These are phyloP conservation scores for Leptodontidium sp. DNA, from an alignment of 2,329 filamentous ascomycete species.

Conservation along the genomic window DNA sequence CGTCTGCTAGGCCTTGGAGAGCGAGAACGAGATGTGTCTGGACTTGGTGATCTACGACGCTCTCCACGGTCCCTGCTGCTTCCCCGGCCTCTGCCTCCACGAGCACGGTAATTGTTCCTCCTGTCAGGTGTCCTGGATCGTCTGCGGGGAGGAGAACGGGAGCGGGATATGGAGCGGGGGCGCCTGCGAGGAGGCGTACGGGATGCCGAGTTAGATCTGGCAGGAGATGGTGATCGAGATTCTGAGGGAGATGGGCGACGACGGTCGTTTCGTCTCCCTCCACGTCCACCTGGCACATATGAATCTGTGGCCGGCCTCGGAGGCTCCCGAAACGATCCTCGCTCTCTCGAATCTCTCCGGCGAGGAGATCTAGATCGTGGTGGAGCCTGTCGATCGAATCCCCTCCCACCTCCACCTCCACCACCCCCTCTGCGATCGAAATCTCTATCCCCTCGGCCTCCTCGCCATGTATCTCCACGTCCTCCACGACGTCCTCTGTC, in stretches of 20 bases:
- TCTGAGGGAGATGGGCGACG: slow-evolving; percentile 43
- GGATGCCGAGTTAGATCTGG: slow-evolving; percentile 42
- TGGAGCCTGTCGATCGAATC: slow-evolving; percentile 56
- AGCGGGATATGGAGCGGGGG: slow-evolving; percentile 43
- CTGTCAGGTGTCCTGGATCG: slow-evolving; percentile 45
- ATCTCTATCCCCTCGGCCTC: slow-evolving; percentile 55
- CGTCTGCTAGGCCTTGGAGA: slow-evolving; percentile 43
- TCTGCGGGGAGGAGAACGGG: slow-evolving; percentile 45
- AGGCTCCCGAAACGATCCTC: slow-evolving; percentile 46
- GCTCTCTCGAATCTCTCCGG: slow-evolving; percentile 49
- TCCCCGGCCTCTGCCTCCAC: slow-evolving; percentile 41
- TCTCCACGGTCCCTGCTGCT: slow-evolving; percentile 46
- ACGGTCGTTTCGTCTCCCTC: slow-evolving; percentile 43
- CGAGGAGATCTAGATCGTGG: slow-evolving; percentile 53
- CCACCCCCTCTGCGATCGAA: slow-evolving; percentile 48
- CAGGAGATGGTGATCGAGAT: slow-evolving; percentile 44
- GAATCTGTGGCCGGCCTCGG: slow-evolving; percentile 42
- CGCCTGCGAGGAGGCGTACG: slow-evolving; percentile 43
- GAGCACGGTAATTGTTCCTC: slow-evolving; percentile 41
- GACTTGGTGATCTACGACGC: slow-evolving; percentile 42
- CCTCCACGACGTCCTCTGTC: slow-evolving; percentile 56
- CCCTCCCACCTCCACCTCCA: slow-evolving; percentile 36
- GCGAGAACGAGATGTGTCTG: slow-evolving; percentile 39
- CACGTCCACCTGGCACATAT: slow-evolving; percentile 46
- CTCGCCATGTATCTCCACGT: slow-evolving; percentile 54